These are phyloP conservation scores for Eucalyptus cloeziana DNA, from an alignment of 345 rosid species.

Conservation along the genomic window DNA sequence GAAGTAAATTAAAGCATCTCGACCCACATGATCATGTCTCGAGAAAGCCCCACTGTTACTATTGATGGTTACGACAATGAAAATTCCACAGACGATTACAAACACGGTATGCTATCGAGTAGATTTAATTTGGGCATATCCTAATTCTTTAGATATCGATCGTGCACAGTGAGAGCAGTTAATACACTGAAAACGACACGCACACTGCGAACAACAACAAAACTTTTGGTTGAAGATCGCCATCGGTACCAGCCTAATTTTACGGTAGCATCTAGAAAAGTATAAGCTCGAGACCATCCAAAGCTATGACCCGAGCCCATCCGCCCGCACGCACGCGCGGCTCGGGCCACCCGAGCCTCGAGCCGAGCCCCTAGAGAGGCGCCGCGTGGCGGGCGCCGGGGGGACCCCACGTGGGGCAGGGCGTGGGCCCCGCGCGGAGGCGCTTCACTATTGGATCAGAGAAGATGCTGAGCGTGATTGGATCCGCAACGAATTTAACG, in stretches of 20 bases:
- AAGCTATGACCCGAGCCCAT: background rate
- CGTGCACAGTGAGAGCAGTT: background rate
- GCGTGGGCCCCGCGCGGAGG: background rate
- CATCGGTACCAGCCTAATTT: background rate
- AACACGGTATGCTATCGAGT: rapidly evolving
- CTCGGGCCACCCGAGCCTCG: background rate
- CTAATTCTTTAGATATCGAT: background rate
- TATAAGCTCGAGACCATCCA: background rate
- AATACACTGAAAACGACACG: background rate
- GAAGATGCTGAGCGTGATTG: background rate
- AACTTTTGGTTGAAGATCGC: background rate
- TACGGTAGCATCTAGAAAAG: background rate
- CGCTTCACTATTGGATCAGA: background rate
- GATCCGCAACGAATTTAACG: background rate
- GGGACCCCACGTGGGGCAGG: background rate
- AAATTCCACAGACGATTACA: background rate
- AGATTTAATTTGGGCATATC: background rate
- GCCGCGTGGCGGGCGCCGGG: background rate
- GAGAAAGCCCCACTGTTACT: rapidly evolving
- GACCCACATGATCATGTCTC: background rate
- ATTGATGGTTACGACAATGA: rapidly evolving
- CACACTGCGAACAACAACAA: background rate
- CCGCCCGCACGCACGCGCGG: background rate
- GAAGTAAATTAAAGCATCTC: background rate
- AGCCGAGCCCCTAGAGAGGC: background rate